These are phyloP conservation scores for Melaleuca quinquenervia DNA, from an alignment of 345 rosid species.

Conservation along the genomic window DNA sequence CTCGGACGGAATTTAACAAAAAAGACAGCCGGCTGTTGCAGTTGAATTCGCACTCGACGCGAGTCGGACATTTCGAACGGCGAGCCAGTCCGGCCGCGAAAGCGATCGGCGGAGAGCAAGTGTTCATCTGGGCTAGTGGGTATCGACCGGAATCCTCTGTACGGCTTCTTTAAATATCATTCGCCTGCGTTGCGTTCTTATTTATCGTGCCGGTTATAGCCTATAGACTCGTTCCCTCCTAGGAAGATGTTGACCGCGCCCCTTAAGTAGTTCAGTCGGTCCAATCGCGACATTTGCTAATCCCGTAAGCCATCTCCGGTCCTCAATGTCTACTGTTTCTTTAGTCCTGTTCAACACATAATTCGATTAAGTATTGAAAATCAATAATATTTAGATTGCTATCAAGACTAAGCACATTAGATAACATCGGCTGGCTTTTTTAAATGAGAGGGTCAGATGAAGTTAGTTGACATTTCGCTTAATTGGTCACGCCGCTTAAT, in stretches of 20 bases:
- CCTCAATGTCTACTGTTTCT: background rate
- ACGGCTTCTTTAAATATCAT: background rate
- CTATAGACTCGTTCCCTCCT: background rate
- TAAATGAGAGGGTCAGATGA: background rate
- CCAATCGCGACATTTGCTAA: background rate
- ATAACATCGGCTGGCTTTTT: background rate
- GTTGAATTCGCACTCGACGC: background rate
- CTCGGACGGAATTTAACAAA: background rate
- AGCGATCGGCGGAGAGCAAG: background rate
- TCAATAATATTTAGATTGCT: background rate
- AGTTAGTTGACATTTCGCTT: background rate
- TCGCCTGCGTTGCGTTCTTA: background rate
- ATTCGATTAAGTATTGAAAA: background rate
- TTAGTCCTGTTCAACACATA: background rate
- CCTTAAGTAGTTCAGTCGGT: background rate
- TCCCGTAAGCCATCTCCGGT: background rate
- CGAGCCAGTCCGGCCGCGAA: background rate
- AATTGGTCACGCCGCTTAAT: no score
- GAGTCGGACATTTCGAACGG: background rate
- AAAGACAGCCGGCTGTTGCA: background rate
- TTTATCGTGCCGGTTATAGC: background rate
- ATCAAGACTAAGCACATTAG: background rate
- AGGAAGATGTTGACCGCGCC: background rate
- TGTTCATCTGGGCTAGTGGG: background rate
- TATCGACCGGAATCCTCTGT: background rate